Evolutionary conservation across 2,329 filamentous ascomycete genomes (phyloP), one percentile per base, ranked within the genome.

Genomic region (Apiospora sp.): DNA sequence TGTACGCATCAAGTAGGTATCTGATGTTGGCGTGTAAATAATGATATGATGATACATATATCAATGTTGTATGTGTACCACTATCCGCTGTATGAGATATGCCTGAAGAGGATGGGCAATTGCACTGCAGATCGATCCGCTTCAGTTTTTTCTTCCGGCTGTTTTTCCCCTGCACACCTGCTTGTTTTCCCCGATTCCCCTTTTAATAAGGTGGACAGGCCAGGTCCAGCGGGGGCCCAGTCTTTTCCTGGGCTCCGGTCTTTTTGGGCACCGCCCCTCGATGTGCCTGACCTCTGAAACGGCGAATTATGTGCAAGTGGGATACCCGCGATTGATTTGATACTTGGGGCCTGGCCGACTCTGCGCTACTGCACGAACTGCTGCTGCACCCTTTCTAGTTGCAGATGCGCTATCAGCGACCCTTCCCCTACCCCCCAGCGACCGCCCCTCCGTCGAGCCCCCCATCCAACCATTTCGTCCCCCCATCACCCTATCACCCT

Each of bases 271-370:
- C 58, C 34, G 58, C 58, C 58, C 58, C 58, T 64, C 58, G 34
- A 64, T 64, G 58, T 64, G 58, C 58, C 58, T 64, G 58, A 64
- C 58, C 58, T 64, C 58, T 64, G 58, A 64, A 64, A 64, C 58
- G 58, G 19, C 58, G 58, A 64, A 37, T 64, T 41, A 41, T 37
- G 41, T 64, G 58, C 34, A 37, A 64, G 54, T 61, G 37, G 37
- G 30, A 61, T 37, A 61, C 37, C 54, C 37, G 41, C 41, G 34
- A 34, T 34, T 34, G 58, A 19, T 64, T 41, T 64, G 22, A 34
- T 34, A 64, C 54, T 61, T 61, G 30, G 54, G 54, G 54, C 54
- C 54, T 61, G 54, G 54, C 54, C 54, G 54, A 34, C 30, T 61
- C 54, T 34, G 54, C 58, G 58, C 58, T 64, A 64, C 58, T 64